Evolutionary conservation across 805 yeast genomes (phyloP), one percentile per base, ranked within the genome.

Genomic region (Lipomyces starkeyi): DNA sequence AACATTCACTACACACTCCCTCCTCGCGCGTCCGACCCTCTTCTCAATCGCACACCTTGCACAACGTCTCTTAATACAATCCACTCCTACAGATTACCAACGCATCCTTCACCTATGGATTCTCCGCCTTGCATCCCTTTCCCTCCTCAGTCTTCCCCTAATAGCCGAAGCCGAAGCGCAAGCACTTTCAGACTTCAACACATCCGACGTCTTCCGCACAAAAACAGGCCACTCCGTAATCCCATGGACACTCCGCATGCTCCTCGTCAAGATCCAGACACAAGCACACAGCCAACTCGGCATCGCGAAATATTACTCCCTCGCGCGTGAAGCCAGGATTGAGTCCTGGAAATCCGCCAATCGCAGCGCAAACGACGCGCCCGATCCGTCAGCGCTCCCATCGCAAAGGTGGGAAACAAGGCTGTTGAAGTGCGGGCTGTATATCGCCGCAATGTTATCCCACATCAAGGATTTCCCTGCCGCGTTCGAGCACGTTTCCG

Each of bases 251-350:
- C 67, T 80, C 32, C 63, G 81, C 40, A 70, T 79, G 9, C 63
- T 78, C 35, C 63, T 76, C 4, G 74, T 76, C 25, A 75, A 77
- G 32, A 71, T 78, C 20, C 76, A 74, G 59, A 71, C 78, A 3
- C 73, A 74, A 25, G 80, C 80, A 2, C 78, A 80, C 61, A 75
- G 75, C 61, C 80, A 76, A 55, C 64, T 74, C 6, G 77, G 80
- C 1, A 66, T 80, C 7, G 74, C 73, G 58, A 67, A 67, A 49
- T 77, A 77, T 67, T 80, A 80, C 63, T 61, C 72, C 8, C 64
- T 80, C 59, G 80, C 79, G 0, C 69, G 76, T 8, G 82, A 79
- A 43, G 80, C 81, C 0, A 70, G 80, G 25, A 60, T 62, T 6
- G 76, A 73, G 53, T 67, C 74, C 9, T 62, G 67, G 58, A 54